Percentiles rank a stretch among this genome's conserved stretches.
phyloP scores from a whole-genome alignment of 306 rosid genomes.

The Betula pendula region DNA sequence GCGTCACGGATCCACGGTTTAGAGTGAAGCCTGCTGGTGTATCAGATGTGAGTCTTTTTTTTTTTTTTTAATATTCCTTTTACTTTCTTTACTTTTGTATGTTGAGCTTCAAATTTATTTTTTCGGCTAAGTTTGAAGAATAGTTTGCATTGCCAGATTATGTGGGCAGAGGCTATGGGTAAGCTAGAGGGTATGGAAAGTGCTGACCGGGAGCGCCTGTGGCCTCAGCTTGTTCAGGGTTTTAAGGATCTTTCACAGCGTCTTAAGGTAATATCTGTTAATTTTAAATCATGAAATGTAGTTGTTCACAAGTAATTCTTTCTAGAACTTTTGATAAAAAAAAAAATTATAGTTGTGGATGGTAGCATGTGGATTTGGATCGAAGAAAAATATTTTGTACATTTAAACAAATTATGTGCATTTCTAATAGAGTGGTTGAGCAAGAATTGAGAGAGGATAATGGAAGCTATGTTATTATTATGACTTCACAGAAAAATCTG shows the following conservation, averaged over 20 bases:
- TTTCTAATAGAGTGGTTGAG: neutral
- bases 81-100: neutral
- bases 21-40: constrained; percentile 90
- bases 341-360: neutral
- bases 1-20: constrained; percentile 78
- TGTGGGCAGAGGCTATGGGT: constrained; percentile 99
- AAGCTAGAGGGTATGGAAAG: constrained; percentile 97
- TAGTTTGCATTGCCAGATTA: constrained; percentile 82
- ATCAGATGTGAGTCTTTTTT: constrained; percentile 77
- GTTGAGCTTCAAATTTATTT: neutral
- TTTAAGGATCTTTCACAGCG: constrained; percentile 95
- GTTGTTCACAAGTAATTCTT: neutral
- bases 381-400: neutral
- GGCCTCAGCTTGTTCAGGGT: constrained; percentile 95
- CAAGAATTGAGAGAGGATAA: neutral
- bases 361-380: neutral
- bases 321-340: neutral
- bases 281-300: constrained; percentile 1
- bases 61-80: neutral
- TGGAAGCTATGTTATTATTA: neutral
- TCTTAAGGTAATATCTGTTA: constrained; percentile 57
- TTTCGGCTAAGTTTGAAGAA: constrained; percentile 45
- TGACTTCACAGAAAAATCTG: neutral
- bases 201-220: constrained; percentile 81
- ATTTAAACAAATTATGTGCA: neutral